Base-by-base conservation (phyloP, 2,329 filamentous ascomycete genomes). In the Alternaria angustiovoidea region DNA sequence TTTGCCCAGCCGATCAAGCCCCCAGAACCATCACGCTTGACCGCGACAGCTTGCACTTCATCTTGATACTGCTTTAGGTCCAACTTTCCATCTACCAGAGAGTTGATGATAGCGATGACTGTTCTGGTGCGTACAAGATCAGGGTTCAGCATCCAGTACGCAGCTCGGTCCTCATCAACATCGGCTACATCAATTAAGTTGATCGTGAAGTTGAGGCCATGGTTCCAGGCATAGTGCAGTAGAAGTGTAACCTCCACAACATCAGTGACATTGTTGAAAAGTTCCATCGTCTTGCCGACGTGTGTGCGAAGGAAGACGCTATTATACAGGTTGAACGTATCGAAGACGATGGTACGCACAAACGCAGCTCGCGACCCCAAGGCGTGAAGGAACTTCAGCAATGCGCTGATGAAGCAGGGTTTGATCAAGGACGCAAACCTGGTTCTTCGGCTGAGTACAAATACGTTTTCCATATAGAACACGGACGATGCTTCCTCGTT, bases 401-500 rank as follows among this genome's bases (percentile, higher is more conserved):
- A 11, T 5, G 51, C 28, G 38, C 16, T 24, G 16, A 53, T 30
- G 20, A 43, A 43, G 14, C 51, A 53, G 4, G 39, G 38, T 14
- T 22, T 14, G 14, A 26, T 3, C 7, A 44, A 44, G 22, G 42
- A 28, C 14, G 42, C 24, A 20, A 20, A 11, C 18, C n/a, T 20
- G 7, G 20, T 38, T 52, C 26, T 32, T 28, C 22, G n/a, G 12
- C 26, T 22, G 0, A 53, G 51, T 12, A 53, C 1, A 16, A 53
- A 53, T 1, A 24, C 30, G 26, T 53, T 53, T 9, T 8, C 6
- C 18, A 36, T 34, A 12, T 53, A 53, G 28, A 53, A 53, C 1
- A 53, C 9, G 16, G 51, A 53, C 4, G 51, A 53, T 34, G 51
- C 51, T 34, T 53, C 51, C 11, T 9, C 16, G 26, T 43, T 43